A percentile compares a stretch with the other conserved stretches of the same genome.
Conservation (phyloP, 495 filamentous ascomycete species). For the Evansstolkia leycettana region DNA sequence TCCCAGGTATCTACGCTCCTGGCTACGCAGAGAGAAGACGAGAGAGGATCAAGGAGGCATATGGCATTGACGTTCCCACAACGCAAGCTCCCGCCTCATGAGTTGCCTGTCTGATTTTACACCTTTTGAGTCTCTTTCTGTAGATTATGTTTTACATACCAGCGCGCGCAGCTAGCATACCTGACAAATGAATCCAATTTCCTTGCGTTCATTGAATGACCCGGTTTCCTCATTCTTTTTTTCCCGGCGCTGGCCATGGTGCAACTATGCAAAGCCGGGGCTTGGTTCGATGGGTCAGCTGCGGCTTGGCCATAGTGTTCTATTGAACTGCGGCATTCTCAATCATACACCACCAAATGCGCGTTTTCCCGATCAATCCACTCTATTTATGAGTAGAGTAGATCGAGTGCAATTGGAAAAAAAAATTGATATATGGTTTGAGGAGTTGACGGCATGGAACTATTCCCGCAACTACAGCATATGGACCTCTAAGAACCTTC, state of each 20-base stretch:
- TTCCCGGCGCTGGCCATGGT: not conserved
- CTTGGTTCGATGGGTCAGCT: too few relatives aligned
- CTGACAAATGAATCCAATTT: slow-evolving; percentile 16
- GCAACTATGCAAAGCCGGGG: not conserved
- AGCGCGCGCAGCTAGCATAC: slow-evolving; percentile 24
- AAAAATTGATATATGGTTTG: too few relatives aligned
- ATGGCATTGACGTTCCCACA: slow-evolving; percentile 69
- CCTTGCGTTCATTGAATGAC: slow-evolving; percentile 1
- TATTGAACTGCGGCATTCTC: too few relatives aligned
- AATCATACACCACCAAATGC: too few relatives aligned
- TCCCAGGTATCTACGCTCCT: slow-evolving; percentile 63
- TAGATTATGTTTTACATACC: slow-evolving; percentile 32
- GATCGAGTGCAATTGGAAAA: too few relatives aligned
- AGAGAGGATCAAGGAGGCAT: slow-evolving; percentile 76
- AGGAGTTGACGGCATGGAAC: too few relatives aligned
- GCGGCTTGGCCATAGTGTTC: too few relatives aligned
- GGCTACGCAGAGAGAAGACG: slow-evolving; percentile 81
- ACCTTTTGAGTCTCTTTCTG: slow-evolving; percentile 19
- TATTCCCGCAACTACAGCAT: too few relatives aligned
- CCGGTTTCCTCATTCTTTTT: not conserved
- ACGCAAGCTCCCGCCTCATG: slow-evolving; percentile 29
- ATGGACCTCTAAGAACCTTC: too few relatives aligned
- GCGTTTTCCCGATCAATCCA: too few relatives aligned
- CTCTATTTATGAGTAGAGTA: too few relatives aligned
- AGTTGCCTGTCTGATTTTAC: slow-evolving; percentile 13